Evolutionary conservation across 345 rosid species (phyloP), one percentile per base, ranked within the genome.

Genomic region (Linum usitatissimum): DNA sequence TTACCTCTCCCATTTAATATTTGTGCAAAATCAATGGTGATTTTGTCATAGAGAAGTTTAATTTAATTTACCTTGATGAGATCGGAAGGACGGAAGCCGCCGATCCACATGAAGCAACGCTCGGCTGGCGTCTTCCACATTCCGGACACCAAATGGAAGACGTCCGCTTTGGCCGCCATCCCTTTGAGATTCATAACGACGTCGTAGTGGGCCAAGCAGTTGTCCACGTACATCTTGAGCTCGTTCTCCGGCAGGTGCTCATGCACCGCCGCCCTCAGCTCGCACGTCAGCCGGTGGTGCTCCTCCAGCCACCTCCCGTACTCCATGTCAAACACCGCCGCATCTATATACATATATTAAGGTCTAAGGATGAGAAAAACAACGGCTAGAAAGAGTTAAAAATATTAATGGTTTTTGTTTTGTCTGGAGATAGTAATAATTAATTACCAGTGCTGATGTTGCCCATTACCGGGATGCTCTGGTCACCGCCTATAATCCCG

Each of bases 71-170:
- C 99, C 97, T 85, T 94, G 77, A 94, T 84, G 81, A 94, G 84
- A 68, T 90, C 96, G 18, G 97, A 94, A 10, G 99, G 99, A 8
- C 96, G 92, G 66, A 86, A 94, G 40, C 87, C 99, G 2, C 97
- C 99, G 80, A 94, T 69, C 99, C 99, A 94, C 90, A 88, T 71
- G 83, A 88, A 94, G 76, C 97, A 94, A n/a, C 99, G 81, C 64
- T 94, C 99, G 4, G 96, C 96, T 4, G 97, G 99, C 63, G 99
- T 77, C 83, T 82, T 90, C 99, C 99, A 94, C 74, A 80, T 78
- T 56, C 99, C 99, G 53, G 99, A 90, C 8, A 87, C 80, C 28
- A 94, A 85, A 64, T 94, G 97, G 67, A 94, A 94, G 31, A 90
- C 96, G 67, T 94, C 99, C 12, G 89, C 68, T 60, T 86, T 88